phyloP scores from a whole-genome alignment of 345 rosid genomes.

The Populus ilicifolia region DNA sequence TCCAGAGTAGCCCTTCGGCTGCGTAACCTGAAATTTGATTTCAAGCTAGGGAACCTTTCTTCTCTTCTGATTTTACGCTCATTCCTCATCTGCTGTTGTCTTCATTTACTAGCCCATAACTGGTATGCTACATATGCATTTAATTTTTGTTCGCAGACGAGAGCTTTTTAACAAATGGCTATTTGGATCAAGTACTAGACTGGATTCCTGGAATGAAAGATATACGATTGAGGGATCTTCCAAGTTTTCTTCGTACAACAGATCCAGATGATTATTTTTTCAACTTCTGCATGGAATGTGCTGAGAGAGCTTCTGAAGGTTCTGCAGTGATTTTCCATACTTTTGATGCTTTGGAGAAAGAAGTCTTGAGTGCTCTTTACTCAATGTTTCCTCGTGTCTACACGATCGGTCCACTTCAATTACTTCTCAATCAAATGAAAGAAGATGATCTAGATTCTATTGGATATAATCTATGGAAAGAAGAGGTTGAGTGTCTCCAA shows the following conservation, averaged over 20 bases:
- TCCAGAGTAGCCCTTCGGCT: not conserved
- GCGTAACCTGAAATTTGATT: too few relatives aligned
- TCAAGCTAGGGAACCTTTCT: too few relatives aligned
- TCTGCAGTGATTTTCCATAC: conserved; percentile 4
- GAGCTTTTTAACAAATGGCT: not conserved
- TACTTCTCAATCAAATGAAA: not conserved
- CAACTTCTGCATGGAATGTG: not conserved
- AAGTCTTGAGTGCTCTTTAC: not conserved
- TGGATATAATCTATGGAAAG: not conserved
- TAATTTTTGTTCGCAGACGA: not conserved
- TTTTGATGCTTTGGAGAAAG: conserved; percentile 5
- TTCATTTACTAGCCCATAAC: not conserved
- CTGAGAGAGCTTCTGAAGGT: not conserved
- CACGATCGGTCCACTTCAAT: conserved; percentile 1
- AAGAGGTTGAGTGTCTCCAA: not conserved
- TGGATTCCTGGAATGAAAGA: conserved; percentile 2
- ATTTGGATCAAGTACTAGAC: not conserved
- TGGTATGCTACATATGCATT: not conserved
- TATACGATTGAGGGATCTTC: not conserved
- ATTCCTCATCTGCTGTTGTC: too few relatives aligned
- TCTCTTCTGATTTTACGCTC: too few relatives aligned
- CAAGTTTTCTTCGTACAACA: not conserved
- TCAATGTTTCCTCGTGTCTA: not conserved
- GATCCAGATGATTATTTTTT: not conserved
- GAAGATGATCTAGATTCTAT: not conserved